Base-by-base conservation (phyloP, 2,329 filamentous ascomycete genomes). In the Fusarium camptoceras region DNA sequence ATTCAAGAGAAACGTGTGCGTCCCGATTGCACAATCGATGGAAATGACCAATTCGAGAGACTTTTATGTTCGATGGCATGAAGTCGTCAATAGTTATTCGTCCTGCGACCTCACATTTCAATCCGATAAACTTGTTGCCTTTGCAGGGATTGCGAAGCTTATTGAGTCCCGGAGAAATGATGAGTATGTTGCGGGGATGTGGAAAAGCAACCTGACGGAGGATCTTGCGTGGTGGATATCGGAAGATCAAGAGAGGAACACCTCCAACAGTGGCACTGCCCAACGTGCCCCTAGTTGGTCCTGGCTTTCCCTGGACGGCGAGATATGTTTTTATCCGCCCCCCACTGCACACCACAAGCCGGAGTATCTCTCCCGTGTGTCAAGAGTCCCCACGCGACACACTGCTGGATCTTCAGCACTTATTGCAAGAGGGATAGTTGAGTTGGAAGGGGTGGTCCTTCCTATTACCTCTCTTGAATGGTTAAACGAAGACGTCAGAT, bases 61-160 rank as follows among this genome's bases (percentile, higher is more conserved):
- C 4, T 64, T 64, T 11, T 22, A 34, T 11, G 15, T 6, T 11
- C 3, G 6, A 24, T 64, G 60, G 60, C 15, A 42, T 8, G 8
- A 31, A 6, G 10, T 59, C 10, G 42, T 64, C 39, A 16, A 14
- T 11, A 41, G 5, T 2, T 64, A 64, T 42, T 30, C 27, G 27
- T 27, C 14, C 12, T n/a, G 14, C 12, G 42, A 18, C 14, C 55
- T 64, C 12, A 54, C 55, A 0, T 49, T 55, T 16, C 22, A 15
- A 3, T 28, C 10, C 1, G 55, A 64, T 18, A 64, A 46, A 15
- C 31, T 59, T 4, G 31, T 64, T 5, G 60, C 55, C 20, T 59
- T 64, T 24, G 14, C 60, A 3, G 49, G 48, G 1, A 30, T 59
- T 2, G 48, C 34, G 2, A 55, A 64, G 31, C 12, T 22, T 9